These are phyloP conservation scores for Solanum hybrid DNA, from an alignment of 305 asterid species.

Conservation along the genomic window DNA sequence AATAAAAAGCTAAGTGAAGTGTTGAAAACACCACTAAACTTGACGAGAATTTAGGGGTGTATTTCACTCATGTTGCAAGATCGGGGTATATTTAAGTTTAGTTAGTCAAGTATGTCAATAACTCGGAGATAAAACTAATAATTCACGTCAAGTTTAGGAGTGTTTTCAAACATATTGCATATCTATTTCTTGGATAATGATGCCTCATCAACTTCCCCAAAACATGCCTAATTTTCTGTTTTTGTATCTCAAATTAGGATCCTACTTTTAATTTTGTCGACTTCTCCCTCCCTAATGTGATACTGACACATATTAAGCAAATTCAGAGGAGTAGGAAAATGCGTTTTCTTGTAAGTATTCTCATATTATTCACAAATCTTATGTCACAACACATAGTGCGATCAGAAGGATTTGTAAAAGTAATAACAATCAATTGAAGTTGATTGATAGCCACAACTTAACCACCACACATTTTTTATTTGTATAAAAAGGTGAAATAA, in stretches of 20 bases:
- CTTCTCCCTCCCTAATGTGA: not conserved
- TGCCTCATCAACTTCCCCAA: not conserved
- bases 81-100: not conserved
- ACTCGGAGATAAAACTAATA: too few species aligned
- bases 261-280: not conserved
- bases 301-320: not conserved
- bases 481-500: not conserved
- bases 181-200: not conserved
- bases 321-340: not conserved
- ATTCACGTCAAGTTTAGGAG: not conserved
- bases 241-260: not conserved
- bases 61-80: not conserved
- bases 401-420: not conserved
- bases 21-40: not conserved
- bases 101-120: not conserved
- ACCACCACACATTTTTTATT: not conserved
- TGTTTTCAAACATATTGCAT: not conserved
- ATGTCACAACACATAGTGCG: not conserved
- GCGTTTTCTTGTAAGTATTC: not conserved
- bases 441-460: not conserved
- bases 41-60: not conserved
- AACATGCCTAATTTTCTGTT: not conserved
- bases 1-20: not conserved
- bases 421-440: not conserved
- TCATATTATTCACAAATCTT: not conserved